These are phyloP conservation scores for Chaetomiaceae sp. DNA, from an alignment of 2,329 filamentous ascomycete genomes.

Conservation along the genomic window DNA sequence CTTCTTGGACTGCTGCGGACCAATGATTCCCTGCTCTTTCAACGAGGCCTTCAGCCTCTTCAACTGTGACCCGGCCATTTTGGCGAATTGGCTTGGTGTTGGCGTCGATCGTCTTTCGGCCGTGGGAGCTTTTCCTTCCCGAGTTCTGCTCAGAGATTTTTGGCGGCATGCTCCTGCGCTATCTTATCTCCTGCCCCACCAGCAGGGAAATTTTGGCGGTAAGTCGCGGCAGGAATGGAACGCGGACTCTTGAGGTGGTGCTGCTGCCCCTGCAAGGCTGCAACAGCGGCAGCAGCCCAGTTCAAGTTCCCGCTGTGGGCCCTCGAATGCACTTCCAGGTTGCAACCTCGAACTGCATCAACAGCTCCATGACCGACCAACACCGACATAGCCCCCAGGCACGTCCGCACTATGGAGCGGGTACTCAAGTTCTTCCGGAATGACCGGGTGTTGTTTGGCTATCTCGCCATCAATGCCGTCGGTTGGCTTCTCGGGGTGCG, in stretches of 20 bases:
- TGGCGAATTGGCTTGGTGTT: slow-evolving; percentile 18
- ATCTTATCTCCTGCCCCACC: slow-evolving; percentile 31
- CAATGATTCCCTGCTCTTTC: slow-evolving; percentile 81
- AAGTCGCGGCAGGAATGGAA: slow-evolving; percentile 24
- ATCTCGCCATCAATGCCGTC: slow-evolving; percentile 55
- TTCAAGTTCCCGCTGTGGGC: not conserved
- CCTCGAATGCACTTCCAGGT: too few relatives aligned
- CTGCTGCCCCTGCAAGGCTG: not conserved
- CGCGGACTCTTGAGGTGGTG: too few relatives aligned
- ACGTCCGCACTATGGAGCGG: slow-evolving; percentile 39
- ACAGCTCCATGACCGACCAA: not conserved
- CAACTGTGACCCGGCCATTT: slow-evolving; percentile 92
- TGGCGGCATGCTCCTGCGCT: slow-evolving; percentile 17
- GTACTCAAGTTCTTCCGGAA: slow-evolving; percentile 39
- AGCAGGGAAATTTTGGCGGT: slow-evolving; percentile 16
- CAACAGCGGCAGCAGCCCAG: too few relatives aligned
- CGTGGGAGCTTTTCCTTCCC: slow-evolving; percentile 18
- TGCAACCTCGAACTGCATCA: not conserved
- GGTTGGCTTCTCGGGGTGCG: slow-evolving; percentile 55
- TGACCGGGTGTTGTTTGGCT: slow-evolving; percentile 50
- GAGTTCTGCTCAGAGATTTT: slow-evolving; percentile 21
- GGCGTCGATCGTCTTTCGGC: not conserved
- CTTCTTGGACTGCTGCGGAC: slow-evolving; percentile 92
- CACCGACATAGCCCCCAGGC: not conserved
- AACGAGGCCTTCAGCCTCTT: slow-evolving; percentile 93